These are phyloP conservation scores for Plasmopara muralis DNA, from an alignment of 352 stramenopile genomes.

Conservation along the genomic window DNA sequence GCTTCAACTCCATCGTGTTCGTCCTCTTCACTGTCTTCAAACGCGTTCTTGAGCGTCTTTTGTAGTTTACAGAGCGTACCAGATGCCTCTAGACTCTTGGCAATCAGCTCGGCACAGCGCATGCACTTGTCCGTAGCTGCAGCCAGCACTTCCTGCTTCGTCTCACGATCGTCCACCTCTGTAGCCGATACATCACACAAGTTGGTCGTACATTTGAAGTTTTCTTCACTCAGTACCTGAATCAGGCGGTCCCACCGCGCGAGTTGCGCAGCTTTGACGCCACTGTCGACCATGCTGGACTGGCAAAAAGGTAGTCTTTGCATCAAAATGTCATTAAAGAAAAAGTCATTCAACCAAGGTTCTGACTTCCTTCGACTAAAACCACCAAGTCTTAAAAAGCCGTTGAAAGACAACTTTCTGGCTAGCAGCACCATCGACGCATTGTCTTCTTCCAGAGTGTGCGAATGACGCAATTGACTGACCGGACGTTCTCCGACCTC, in stretches of 20 bases:
- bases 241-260: conserved; percentile 60
- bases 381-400: no score
- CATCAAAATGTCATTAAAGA: no score
- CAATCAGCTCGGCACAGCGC: conserved; percentile 71
- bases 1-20: conserved; percentile 29
- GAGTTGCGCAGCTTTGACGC: neutral
- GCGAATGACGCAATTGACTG: neutral
- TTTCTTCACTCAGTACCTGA: conserved; percentile 48
- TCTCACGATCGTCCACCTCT: conserved; percentile 15
- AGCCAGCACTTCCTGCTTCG: conserved; percentile 36
- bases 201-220: conserved; percentile 28
- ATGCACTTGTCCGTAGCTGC: conserved; percentile 48
- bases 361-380: neutral
- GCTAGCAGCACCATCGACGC: no score
- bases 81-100: conserved; percentile 51
- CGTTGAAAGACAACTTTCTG: no score
- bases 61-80: conserved; percentile 42
- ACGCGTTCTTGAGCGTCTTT: conserved; percentile 28
- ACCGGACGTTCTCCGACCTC: conserved; percentile 10
- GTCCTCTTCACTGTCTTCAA: conserved; percentile 19
- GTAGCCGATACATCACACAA: conserved; percentile 3
- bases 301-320: neutral
- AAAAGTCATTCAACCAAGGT: neutral
- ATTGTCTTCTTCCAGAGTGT: no score
- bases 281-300: conserved; percentile 4